Evolutionary conservation across 192 early-diverging fungal genomes (phyloP).

Genomic region (Irineochytrium annulatum): DNA sequence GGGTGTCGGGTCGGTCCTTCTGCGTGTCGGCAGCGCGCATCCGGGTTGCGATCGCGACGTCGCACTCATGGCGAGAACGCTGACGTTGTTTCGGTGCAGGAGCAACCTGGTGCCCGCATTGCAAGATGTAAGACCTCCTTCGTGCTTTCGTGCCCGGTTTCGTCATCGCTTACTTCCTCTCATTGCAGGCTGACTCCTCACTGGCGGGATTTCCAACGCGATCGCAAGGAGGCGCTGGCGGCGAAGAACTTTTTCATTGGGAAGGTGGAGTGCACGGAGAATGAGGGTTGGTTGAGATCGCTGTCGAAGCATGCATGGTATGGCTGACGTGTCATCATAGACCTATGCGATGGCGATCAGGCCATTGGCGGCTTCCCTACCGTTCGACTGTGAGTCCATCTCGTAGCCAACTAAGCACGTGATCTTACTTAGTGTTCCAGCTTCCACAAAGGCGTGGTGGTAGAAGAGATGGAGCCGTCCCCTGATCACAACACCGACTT

Average conservation of each 20-base stretch:
- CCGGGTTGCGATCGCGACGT: too few species aligned
- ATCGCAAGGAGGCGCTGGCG: background rate
- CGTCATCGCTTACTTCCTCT: background rate
- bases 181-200: background rate
- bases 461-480: background rate
- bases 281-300: background rate
- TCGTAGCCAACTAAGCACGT: too few species aligned
- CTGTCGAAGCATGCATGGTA: background rate
- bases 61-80: too few species aligned
- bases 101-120: constrained; percentile 1
- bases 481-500: too few species aligned
- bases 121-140: background rate
- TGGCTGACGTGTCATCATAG: background rate
- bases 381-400: background rate
- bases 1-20: too few species aligned
- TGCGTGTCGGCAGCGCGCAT: too few species aligned
- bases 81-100: too few species aligned
- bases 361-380: background rate
- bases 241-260: background rate
- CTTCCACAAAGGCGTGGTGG: background rate
- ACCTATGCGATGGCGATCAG: background rate
- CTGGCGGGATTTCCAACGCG: background rate
- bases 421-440: too few species aligned
- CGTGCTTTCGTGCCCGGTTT: background rate
- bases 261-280: background rate